Evolutionary conservation across 2,329 filamentous ascomycete genomes (phyloP), one percentile per base, ranked within the genome.

Genomic region (Bimuria novae-zelandiae): DNA sequence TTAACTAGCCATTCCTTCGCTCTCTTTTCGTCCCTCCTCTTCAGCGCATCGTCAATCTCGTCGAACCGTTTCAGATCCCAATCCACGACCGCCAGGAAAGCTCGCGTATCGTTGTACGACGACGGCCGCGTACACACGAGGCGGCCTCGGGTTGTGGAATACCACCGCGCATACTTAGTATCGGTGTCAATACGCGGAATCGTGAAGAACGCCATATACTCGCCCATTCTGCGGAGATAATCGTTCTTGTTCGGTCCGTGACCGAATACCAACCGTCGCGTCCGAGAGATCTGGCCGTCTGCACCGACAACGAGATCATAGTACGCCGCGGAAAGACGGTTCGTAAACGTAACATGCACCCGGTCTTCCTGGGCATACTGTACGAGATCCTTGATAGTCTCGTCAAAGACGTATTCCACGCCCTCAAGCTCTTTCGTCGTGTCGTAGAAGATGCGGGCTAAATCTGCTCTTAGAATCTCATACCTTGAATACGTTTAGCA

Each of bases 401-500:
- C 70, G n/a, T 66, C 70, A 40, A 76, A 77, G 1, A 73, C 40
- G 42, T 75, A 73, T 14, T 65, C 60, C 7, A 74, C 65, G 4
- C 66, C 48, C 4, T 64, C 45, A 10, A 55, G 44, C 40, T 66
- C 19, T 19, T 57, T 49, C 46, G 71, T 75, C 1, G 68, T 70
- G 12, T 82, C 74, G 58, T 80, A 79, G 1, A 86, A 63, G 2
- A 85, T 70, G 10, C 71, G 67, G 3, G 78, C 77, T n/a, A 87
- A 61, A 47, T 84, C 80, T 0, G 80, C 82, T 7, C 84, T 75
- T 76, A 87, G 81, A 43, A 87, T 81, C 70, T 87, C 84, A 54
- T 77, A 47, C 44, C 44, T 47, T 17, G 7, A 17, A 19, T 19
- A 12, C 11, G n/a, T 1, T 36, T 22, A 46, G 32, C 8, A 7